These are phyloP conservation scores for Penicillium angulare DNA, from an alignment of 495 filamentous ascomycete species.

Conservation along the genomic window DNA sequence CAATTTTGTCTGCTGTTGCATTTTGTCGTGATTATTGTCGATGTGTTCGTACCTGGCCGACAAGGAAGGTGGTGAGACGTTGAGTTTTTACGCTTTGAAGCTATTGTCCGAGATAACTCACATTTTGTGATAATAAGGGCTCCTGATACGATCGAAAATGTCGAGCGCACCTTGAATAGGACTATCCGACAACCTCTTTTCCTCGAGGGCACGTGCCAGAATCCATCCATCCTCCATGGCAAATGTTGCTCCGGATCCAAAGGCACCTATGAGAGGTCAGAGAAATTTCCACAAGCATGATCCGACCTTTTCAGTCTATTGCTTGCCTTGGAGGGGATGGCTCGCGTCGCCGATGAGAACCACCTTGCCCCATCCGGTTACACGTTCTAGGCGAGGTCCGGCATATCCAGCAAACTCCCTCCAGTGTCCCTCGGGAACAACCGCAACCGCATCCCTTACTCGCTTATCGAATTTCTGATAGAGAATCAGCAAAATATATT, in stretches of 20 bases:
- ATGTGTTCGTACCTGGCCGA: conserved; percentile 41
- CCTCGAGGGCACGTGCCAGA: conserved; percentile 40
- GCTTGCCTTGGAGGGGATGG: conserved; percentile 44
- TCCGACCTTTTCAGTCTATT: background rate
- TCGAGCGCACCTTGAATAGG: conserved; percentile 31
- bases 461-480: conserved; percentile 32
- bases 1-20: conserved; percentile 17
- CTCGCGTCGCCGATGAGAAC: conserved; percentile 50
- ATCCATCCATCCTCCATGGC: conserved; percentile 52
- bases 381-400: conserved; percentile 32
- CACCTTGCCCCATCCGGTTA: conserved; percentile 44
- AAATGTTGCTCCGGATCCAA: conserved; percentile 51
- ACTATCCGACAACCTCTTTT: too few species aligned
- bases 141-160: conserved; percentile 42
- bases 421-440: conserved; percentile 38
- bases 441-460: conserved; percentile 31
- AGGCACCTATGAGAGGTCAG: conserved; percentile 20
- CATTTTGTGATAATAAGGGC: conserved; percentile 42
- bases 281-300: background rate
- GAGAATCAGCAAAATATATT: conserved; percentile 2
- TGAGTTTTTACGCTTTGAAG: too few species aligned
- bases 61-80: too few species aligned
- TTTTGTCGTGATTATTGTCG: conserved; percentile 19
- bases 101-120: conserved; percentile 3
- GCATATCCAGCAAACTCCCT: conserved; percentile 46